phyloP scores from a whole-genome alignment of 805 yeast genomes.

The Kuraishia ogatae region DNA sequence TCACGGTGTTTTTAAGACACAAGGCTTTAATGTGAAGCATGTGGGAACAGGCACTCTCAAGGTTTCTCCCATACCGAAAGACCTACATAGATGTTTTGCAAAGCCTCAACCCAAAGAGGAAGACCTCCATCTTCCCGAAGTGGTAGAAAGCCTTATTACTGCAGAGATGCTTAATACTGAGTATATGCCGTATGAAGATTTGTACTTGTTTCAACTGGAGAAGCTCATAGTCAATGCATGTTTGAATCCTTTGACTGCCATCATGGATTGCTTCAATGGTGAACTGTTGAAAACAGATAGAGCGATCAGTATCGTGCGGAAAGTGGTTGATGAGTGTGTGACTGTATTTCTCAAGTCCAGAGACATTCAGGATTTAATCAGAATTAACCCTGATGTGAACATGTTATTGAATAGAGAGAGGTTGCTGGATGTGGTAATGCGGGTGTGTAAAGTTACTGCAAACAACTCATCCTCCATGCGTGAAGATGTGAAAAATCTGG shows the following conservation, averaged over 20 bases:
- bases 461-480: slow-evolving; percentile 66
- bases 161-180: slow-evolving; percentile 20
- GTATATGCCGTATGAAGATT: slow-evolving; percentile 28
- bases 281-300: slow-evolving; percentile 41
- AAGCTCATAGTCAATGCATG: slow-evolving; percentile 77
- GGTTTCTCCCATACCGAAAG: slow-evolving; percentile 47
- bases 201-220: slow-evolving; percentile 52
- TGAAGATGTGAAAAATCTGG: slow-evolving; percentile 47
- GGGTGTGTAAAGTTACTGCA: slow-evolving; percentile 37
- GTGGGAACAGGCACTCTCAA: slow-evolving; percentile 66
- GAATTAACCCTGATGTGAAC: slow-evolving; percentile 12
- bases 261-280: slow-evolving; percentile 72
- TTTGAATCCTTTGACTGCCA: slow-evolving; percentile 76
- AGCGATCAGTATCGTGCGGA: slow-evolving; percentile 24
- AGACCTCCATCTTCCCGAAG: slow-evolving; percentile 8
- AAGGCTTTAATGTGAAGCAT: slow-evolving; percentile 42
- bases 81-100: slow-evolving; percentile 4
- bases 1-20: slow-evolving; percentile 67
- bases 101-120: not conserved
- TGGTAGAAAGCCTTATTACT: slow-evolving; percentile 14
- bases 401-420: slow-evolving; percentile 21
- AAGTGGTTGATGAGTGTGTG: slow-evolving; percentile 37
- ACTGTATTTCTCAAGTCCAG: slow-evolving; percentile 23
- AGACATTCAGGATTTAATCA: not conserved
- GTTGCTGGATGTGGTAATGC: slow-evolving; percentile 23